Percentiles rank a stretch among this genome's conserved stretches.
Evolutionary conservation across 257 asterid genomes (phyloP).

Genomic region (Nicotiana sylvestris): DNA sequence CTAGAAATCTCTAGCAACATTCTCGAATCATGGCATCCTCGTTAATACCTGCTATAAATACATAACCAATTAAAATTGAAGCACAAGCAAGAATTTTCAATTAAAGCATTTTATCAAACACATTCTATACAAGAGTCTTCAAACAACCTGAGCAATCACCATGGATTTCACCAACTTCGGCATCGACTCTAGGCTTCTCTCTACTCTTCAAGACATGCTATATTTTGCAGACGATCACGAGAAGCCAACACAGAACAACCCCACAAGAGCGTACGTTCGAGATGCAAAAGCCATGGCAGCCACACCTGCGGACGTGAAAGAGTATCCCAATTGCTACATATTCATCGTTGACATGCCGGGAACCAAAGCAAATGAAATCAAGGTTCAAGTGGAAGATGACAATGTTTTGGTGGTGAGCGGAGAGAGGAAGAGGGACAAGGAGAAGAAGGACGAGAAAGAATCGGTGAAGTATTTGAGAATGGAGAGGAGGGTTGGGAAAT

Average conservation of each 20-base stretch:
- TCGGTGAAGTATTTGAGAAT: conserved; percentile 23
- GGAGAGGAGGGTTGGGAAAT: conserved; percentile 28
- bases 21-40: not conserved
- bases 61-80: no score
- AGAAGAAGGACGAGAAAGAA: conserved; percentile 6
- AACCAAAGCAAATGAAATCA: conserved; percentile 29
- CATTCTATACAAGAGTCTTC: not conserved
- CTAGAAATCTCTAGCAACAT: not conserved
- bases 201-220: conserved; percentile 28
- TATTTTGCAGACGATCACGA: conserved; percentile 27
- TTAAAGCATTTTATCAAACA: not conserved
- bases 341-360: conserved; percentile 48
- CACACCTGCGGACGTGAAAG: conserved; percentile 38
- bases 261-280: conserved; percentile 29
- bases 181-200: conserved; percentile 18
- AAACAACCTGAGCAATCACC: not conserved
- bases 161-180: conserved; percentile 31
- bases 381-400: conserved; percentile 34
- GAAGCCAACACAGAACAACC: conserved; percentile 9
- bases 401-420: conserved; percentile 15
- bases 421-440: conserved; percentile 19
- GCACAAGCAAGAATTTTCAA: no score
- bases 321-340: conserved; percentile 26
- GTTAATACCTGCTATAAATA: not conserved
- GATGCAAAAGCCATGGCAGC: conserved; percentile 35